phyloP scores from a whole-genome alignment of 1,284 basidiomycete genomes.

The Sporisorium iseilematis-ciliati region DNA sequence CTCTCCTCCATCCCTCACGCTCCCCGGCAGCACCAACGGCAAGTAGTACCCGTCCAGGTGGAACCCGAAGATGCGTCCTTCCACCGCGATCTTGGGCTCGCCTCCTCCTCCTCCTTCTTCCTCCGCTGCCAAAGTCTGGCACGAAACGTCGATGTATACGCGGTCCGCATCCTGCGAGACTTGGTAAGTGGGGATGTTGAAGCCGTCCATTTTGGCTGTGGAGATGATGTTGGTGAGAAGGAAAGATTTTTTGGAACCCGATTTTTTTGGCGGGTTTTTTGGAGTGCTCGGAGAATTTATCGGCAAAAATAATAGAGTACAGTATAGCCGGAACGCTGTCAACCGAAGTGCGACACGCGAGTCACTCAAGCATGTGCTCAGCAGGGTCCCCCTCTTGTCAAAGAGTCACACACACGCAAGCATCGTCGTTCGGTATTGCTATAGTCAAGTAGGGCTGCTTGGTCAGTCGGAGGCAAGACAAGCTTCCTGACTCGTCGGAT shows the following conservation, averaged over 20 bases:
- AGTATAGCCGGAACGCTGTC: too few species aligned
- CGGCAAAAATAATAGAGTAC: not conserved
- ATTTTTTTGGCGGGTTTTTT: not conserved
- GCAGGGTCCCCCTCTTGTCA: too few species aligned
- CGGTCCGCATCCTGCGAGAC: conserved; percentile 27
- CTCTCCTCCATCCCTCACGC: conserved; percentile 6
- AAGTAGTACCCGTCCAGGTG: conserved; percentile 39
- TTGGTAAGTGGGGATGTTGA: conserved; percentile 22
- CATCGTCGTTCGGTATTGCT: too few species aligned
- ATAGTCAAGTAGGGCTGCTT: too few species aligned
- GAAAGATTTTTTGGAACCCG: not conserved
- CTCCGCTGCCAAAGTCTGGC: not conserved
- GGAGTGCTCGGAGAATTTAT: conserved; percentile 11
- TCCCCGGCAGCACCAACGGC: conserved; percentile 35
- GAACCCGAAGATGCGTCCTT: conserved; percentile 47
- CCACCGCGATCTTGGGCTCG: conserved; percentile 36
- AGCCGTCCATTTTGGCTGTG: conserved; percentile 41
- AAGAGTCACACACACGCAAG: too few species aligned
- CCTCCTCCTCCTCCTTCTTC: too few species aligned
- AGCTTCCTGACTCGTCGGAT: not conserved
- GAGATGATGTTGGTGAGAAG: not conserved
- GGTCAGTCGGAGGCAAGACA: not conserved
- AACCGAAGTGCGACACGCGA: too few species aligned
- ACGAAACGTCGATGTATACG: conserved; percentile 23
- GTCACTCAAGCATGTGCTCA: too few species aligned